Evolutionary conservation across 108 stramenopile genomes (phyloP), one percentile per base, ranked within the genome.

Genomic region (Licmophora abbreviata): DNA sequence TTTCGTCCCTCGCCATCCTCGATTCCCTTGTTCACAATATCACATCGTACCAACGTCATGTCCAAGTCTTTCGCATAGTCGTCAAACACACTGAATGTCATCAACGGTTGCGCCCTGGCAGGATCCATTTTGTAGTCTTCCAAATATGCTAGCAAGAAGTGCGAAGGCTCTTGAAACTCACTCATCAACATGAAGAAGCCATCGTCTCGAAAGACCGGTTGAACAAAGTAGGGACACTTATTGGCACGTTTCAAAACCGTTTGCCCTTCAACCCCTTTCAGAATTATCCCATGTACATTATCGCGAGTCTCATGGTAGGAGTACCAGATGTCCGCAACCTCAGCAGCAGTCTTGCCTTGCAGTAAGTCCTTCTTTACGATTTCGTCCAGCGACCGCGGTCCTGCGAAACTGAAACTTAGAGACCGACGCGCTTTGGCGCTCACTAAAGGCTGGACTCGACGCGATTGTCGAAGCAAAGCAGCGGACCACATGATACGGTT

Each of bases 81-180:
- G 27, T 85, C 78, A 64, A 85, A 90, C 20, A 90, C 66, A 44
- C 68, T 70, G 54, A 83, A 81, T 1, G 84, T 81, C 21, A 90
- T 17, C 21, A 90, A 64, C 4, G 88, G 88, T n/a, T 81, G 76
- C 0, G 88, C 88, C 23, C 57, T 47, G 18, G 68, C 38, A 5
- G 88, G 88, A 71, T 90, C 88, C 77, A 81, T 81, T 44, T 79
- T 82, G 59, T 85, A 90, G 51, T 90, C 88, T 54, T 90, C 88
- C 1, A 90, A 56, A 53, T 79, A 80, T 5, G 88, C 84, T 48
- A 90, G 58, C 5, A 85, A 52, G 58, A 90, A 90, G 54, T 83
- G 68, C 43, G 59, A 58, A 12, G 83, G 84, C 50, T 65, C 49
- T 59, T 81, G 77, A 53, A 85, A 90, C 65, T 90, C 84, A 48